phyloP scores from a whole-genome alignment of 805 yeast genomes.

The Candida anglica region DNA sequence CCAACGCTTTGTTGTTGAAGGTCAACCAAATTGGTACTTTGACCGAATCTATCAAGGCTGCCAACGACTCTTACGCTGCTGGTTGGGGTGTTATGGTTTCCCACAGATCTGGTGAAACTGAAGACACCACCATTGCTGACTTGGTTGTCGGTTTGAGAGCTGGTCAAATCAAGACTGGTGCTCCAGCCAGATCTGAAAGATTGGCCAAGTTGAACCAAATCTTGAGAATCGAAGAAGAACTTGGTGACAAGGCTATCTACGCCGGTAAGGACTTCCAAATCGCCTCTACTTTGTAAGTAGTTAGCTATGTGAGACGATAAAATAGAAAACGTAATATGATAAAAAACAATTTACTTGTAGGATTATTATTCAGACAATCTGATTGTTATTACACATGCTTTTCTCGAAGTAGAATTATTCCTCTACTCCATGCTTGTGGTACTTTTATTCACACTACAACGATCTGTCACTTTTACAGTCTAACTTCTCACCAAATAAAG shows the following conservation, averaged over 20 bases:
- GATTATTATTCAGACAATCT: not conserved
- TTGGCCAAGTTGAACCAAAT: constrained; percentile 19
- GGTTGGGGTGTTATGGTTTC: constrained; percentile 20
- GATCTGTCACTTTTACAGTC: too few species aligned
- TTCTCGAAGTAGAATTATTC: too few species aligned
- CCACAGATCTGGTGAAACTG: constrained; percentile 21
- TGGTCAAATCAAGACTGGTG: constrained; percentile 20
- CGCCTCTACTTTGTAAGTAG: constrained; percentile 35
- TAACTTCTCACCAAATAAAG: too few species aligned
- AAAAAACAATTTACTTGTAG: not conserved
- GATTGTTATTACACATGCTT: not conserved
- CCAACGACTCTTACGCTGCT: constrained; percentile 10
- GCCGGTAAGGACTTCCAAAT: constrained; percentile 21
- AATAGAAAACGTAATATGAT: not conserved
- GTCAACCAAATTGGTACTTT: constrained; percentile 20
- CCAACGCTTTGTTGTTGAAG: constrained; percentile 16
- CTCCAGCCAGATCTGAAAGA: constrained; percentile 20
- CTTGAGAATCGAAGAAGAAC: constrained; percentile 18
- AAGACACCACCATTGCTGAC: constrained; percentile 20
- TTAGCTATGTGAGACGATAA: not conserved
- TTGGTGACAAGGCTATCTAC: constrained; percentile 13
- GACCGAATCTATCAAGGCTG: constrained; percentile 16
- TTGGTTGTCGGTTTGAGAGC: constrained; percentile 17
- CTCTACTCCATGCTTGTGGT: not conserved
- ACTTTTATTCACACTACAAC: too few species aligned